phyloP scores from a whole-genome alignment of 2,329 filamentous ascomycete species.

The Sclerotinia trifoliorum region DNA sequence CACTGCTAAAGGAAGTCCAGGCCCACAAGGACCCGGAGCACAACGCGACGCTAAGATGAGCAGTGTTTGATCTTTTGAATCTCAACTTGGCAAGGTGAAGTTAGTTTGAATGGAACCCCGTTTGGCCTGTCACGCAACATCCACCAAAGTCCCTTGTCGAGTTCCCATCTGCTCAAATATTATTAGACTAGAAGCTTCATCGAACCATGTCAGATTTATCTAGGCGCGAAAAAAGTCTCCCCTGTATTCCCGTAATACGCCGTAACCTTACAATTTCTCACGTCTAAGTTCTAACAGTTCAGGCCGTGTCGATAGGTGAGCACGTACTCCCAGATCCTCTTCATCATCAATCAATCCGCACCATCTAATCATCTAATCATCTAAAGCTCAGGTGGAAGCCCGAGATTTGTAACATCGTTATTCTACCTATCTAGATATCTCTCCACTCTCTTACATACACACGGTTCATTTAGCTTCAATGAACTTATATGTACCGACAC shows the following conservation, averaged over 20 bases:
- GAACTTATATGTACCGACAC: slow-evolving; percentile 9
- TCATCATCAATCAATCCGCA: background rate
- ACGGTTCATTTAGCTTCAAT: background rate
- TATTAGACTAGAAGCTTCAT: slow-evolving; percentile 11
- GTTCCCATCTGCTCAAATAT: background rate
- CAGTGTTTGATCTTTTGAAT: slow-evolving; percentile 10
- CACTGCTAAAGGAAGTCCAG: background rate
- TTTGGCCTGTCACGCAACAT: background rate
- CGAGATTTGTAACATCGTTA: background rate
- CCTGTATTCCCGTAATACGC: slow-evolving; percentile 1
- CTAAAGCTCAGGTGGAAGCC: background rate
- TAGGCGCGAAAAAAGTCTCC: background rate
- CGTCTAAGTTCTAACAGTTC: too few species aligned
- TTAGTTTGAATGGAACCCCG: background rate
- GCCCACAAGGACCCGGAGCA: background rate
- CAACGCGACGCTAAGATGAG: background rate
- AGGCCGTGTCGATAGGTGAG: background rate
- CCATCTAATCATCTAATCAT: background rate
- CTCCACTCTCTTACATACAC: slow-evolving; percentile 2
- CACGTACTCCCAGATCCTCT: background rate
- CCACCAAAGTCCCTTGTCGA: background rate
- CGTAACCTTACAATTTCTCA: background rate
- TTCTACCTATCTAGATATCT: slow-evolving; percentile 1
- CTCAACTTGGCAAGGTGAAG: background rate
- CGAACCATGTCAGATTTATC: slow-evolving; percentile 8